phyloP scores from a whole-genome alignment of 768 basidiomycete genomes.

The Tephrocybe rancida region DNA sequence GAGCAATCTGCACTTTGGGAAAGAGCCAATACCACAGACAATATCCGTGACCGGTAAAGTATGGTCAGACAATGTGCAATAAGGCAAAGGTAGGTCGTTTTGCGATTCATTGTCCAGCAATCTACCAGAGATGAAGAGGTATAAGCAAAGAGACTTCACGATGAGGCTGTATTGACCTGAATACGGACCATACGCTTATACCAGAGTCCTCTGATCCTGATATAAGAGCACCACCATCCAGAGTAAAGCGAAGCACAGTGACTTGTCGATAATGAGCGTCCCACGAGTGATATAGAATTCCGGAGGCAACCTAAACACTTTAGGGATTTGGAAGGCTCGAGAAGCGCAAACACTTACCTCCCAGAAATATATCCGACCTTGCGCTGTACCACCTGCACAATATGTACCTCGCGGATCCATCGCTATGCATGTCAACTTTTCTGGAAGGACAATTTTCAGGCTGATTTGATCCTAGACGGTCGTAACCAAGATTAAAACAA shows the following conservation, averaged over 20 bases:
- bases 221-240: constrained; percentile 77
- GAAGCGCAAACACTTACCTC: constrained; percentile 56
- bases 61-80: constrained; percentile 85
- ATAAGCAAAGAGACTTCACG: not conserved
- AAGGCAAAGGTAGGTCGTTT: constrained; percentile 74
- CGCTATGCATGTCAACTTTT: constrained; percentile 82
- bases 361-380: constrained; percentile 94
- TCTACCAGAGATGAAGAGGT: constrained; percentile 40
- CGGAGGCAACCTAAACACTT: constrained; percentile 75
- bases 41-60: constrained; percentile 89
- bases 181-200: constrained; percentile 86
- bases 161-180: constrained; percentile 59
- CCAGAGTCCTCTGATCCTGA: constrained; percentile 92
- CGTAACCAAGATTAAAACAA: constrained; percentile 9
- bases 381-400: constrained; percentile 86
- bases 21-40: constrained; percentile 75
- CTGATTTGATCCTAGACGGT: constrained; percentile 80
- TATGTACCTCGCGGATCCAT: constrained; percentile 72
- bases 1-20: constrained; percentile 75
- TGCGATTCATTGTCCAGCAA: constrained; percentile 76
- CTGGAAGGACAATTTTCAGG: constrained; percentile 85
- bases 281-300: constrained; percentile 89
- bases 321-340: not conserved
- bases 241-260: constrained; percentile 80
- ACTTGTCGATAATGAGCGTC: constrained; percentile 96